Base-by-base conservation (phyloP, 108 stramenopile species). In the Thalassiosira profunda region DNA sequence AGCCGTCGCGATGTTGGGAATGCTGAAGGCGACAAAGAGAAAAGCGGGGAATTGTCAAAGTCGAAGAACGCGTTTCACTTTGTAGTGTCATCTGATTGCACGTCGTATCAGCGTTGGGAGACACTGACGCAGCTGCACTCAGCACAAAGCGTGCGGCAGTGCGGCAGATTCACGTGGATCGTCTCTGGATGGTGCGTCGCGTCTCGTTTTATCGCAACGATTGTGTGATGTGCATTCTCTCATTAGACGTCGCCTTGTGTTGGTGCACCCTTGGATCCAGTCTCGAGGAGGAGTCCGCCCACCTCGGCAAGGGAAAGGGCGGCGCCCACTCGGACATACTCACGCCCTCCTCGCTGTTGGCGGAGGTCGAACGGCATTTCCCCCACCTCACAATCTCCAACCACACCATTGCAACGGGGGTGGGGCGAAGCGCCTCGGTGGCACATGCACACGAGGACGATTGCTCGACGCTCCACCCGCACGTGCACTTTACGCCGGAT, bases 51-150 rank as follows among this genome's bases (percentile, higher is more conserved):
- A 29, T 25, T 5, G 3, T 25, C 14, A 52, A 26, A 38, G 29
- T 63, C 61, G 12, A 26, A 28, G 28, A 76, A 67, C 34, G 37
- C 49, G 20, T 78, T 72, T 49, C 83, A 84, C 34, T 84, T 84
- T 53, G 53, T 84, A 15, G 66, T 84, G 1, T 65, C 55, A 48
- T 55, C 51, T 6, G 80, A 81, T 45, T 84, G 83, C 61, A 68
- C 80, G 26, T 52, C 61, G 38, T 84, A 75, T 47, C 83, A 84
- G 74, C 75, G 70, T 26, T 84, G 83, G 83, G 75, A 84, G 49
- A 53, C 59, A 0, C 42, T 84, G 30, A 68, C 67, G 12, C 74
- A 63, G 34, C 58, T 83, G 9, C 82, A 80, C 71, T 67, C 71
- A 5, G 82, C 82, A 41, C 51, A 76, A 52, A 49, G 20, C 35